Evolutionary conservation across 805 yeast species (phyloP), one percentile per base, ranked within the genome.

Genomic region (Wickerhamiella sergipiensis): DNA sequence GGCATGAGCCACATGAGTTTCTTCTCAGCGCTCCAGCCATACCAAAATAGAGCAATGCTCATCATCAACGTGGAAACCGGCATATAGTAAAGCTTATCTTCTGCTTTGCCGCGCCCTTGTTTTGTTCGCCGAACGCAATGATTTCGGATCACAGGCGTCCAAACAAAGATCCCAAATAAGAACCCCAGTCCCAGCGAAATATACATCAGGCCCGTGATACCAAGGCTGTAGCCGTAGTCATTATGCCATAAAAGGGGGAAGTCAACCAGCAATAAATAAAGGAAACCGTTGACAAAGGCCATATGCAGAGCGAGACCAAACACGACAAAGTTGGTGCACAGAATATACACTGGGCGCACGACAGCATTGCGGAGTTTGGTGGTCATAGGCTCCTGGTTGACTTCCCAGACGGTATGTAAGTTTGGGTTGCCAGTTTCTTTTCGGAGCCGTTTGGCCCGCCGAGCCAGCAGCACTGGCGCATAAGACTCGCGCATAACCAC

Each of bases 1-100:
- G 85, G 83, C 71, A 80, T 76, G 42, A 81, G 71, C 81, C 83
- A 82, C 49, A 71, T 78, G 45, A 78, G 59, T 31, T 73, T 61
- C 29, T 73, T 67, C 59, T 79, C 68, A 1, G 83, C 81, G 31
- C 81, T 73, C 88, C 87, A 82, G 15, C 87, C 88, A 58, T 78
- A 80, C 78, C 85, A 78, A 53, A 82, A 67, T 43, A 81, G 66
- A 0, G 85, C 87, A 12, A 71, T 68, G 0, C 85, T 80, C 55
- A 78, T 71, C 17, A 73, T 59, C 36, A 80, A 54, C 1, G 83
- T 79, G 17, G 75, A 67, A 15, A 69, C 63, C 53, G 77, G 68
- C 42, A 80, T 61, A 49, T 74, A 66, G 13, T 80, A 81, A 26
- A 81, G 61, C 47, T 84, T 66, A 60, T 63, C 79, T 59, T 81